A percentile compares a stretch with the other conserved stretches of the same genome.
These are phyloP conservation scores for Apostasia ramifera DNA, from an alignment of 106 monocot species.

Conservation along the genomic window DNA sequence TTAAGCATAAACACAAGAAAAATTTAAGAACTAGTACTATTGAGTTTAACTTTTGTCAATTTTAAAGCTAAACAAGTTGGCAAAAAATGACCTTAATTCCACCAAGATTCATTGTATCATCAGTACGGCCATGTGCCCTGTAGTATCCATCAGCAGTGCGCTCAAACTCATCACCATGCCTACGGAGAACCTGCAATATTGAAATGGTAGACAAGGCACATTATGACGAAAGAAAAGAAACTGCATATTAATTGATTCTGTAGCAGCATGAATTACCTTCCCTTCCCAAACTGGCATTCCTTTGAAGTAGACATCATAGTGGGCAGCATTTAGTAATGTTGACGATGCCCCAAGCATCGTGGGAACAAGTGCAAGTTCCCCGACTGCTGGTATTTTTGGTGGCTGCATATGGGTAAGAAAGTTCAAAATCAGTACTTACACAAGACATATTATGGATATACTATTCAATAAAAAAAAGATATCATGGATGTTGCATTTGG, in stretches of 20 bases:
- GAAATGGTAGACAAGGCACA: background rate
- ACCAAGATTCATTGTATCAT: conserved; percentile 99
- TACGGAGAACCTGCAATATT: conserved; percentile 56
- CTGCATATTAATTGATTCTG: background rate
- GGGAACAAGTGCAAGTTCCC: conserved; percentile 83
- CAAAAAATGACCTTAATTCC: conserved; percentile 71
- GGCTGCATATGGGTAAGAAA: conserved; percentile 28
- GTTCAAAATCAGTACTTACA: background rate
- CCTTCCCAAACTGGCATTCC: conserved; percentile 85
- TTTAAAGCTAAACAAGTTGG: too few relatives aligned
- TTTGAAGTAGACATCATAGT: conserved; percentile 71
- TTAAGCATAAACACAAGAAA: too few relatives aligned
- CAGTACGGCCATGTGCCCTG: conserved; percentile 90
- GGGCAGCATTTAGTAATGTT: conserved; percentile 77
- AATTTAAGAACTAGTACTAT: too few relatives aligned
- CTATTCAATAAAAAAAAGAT: too few relatives aligned
- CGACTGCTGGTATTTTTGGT: conserved; percentile 41
- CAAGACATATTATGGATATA: too few relatives aligned
- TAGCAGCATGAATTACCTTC: conserved; percentile 31
- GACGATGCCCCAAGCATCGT: conserved; percentile 77
- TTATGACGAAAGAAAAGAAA: background rate
- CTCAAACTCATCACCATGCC: conserved; percentile 98
- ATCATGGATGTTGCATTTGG: too few relatives aligned
- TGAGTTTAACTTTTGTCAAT: too few relatives aligned
- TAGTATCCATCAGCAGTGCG: conserved; percentile 62